These are phyloP conservation scores for Malassezia arunalokei DNA, from an alignment of 1,284 basidiomycete genomes.

Conservation along the genomic window DNA sequence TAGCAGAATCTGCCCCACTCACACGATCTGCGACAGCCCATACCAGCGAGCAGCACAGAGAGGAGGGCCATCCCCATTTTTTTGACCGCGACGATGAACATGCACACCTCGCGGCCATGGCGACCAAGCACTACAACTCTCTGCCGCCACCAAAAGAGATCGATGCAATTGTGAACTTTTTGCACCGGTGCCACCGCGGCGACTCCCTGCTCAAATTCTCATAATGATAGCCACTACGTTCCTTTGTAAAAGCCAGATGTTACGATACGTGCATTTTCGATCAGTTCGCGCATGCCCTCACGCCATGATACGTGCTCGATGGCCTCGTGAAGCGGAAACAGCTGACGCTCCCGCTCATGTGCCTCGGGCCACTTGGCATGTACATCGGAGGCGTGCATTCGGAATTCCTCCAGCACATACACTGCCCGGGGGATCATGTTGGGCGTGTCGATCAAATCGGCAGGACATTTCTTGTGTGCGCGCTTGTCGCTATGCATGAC, in stretches of 20 bases:
- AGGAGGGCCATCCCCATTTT: not conserved
- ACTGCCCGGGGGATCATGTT: constrained; percentile 25
- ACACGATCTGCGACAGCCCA: not conserved
- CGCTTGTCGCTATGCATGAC: constrained; percentile 23
- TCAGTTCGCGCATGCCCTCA: constrained; percentile 6
- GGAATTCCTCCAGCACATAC: constrained; percentile 27
- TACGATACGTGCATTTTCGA: not conserved
- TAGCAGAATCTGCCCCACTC: not conserved
- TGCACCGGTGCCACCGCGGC: constrained; percentile 11
- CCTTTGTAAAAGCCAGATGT: not conserved
- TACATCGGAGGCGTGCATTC: constrained; percentile 4
- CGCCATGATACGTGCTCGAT: constrained; percentile 24
- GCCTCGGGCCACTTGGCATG: constrained; percentile 27
- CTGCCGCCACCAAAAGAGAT: constrained; percentile 13
- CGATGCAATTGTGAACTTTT: constrained; percentile 12
- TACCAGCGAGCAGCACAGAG: not conserved
- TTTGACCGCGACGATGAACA: constrained; percentile 11
- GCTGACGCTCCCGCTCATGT: constrained; percentile 23
- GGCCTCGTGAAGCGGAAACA: constrained; percentile 22
- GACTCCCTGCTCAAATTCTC: not conserved
- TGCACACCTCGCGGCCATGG: not conserved
- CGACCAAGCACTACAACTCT: constrained; percentile 9
- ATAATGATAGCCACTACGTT: not conserved
- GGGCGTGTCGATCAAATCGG: constrained; percentile 2
- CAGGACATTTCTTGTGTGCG: constrained; percentile 27